Conservation (phyloP, 148 eudicot genomes). For the Rhododendron ovatum region DNA sequence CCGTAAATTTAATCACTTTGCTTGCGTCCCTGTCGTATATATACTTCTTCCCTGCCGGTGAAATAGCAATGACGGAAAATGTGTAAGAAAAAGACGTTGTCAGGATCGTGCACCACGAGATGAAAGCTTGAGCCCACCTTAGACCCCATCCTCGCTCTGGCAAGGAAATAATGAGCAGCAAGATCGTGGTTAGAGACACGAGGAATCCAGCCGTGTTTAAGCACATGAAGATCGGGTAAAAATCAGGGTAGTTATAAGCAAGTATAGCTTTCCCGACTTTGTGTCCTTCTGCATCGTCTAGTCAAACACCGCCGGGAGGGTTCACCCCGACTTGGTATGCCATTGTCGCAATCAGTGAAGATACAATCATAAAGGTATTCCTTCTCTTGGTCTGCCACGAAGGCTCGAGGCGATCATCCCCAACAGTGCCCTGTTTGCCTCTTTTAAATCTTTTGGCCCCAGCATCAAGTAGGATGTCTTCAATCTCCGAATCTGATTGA, state of each 20-base stretch:
- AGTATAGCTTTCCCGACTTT: not conserved
- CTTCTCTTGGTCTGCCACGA: not conserved
- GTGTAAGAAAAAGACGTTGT: too few relatives aligned
- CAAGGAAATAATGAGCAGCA: not conserved
- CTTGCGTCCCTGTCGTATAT: too few relatives aligned
- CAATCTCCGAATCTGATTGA: not conserved
- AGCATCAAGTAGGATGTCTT: too few relatives aligned
- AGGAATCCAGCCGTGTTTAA: not conserved
- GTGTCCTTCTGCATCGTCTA: not conserved
- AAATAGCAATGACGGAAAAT: too few relatives aligned
- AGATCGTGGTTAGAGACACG: not conserved
- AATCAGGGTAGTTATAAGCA: not conserved
- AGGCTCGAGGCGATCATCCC: not conserved
- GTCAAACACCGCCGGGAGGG: not conserved
- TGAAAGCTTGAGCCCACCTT: too few relatives aligned
- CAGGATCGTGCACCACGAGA: too few relatives aligned
- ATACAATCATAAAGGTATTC: not conserved
- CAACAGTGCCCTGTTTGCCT: not conserved
- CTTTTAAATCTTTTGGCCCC: not conserved
- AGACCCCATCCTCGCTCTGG: not conserved
- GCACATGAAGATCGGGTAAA: not conserved
- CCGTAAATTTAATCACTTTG: too few relatives aligned
- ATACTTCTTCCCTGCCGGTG: too few relatives aligned
- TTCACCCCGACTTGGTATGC: not conserved
- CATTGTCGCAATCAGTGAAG: not conserved